Percentiles rank a stretch among this genome's conserved stretches.
Evolutionary conservation across 768 basidiomycete genomes (phyloP).

Genomic region (Leccinellum albellum): DNA sequence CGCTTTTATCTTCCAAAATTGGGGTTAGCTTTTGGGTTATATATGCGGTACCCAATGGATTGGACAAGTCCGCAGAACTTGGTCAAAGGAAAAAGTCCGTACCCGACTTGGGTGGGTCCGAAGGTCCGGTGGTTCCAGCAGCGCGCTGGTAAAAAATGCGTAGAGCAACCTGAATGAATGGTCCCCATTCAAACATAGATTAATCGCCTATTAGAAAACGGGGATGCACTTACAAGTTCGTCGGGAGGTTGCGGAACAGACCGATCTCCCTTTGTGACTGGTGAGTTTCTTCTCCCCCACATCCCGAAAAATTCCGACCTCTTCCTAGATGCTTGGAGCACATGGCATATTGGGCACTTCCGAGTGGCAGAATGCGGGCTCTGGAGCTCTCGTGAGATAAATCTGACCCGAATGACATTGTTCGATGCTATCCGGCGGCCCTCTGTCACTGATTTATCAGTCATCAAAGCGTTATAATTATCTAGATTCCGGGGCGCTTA

Average conservation of each 20-base stretch:
- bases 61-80: neutral
- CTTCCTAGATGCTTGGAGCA: neutral
- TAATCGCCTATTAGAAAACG: too few species aligned
- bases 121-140: too few species aligned
- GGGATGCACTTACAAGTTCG: neutral
- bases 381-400: conserved; percentile 10
- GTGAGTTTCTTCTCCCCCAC: neutral
- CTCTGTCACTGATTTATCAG: neutral
- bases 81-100: too few species aligned
- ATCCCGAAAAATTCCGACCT: conserved; percentile 12
- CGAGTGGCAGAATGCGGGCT: neutral
- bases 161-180: too few species aligned
- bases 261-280: neutral
- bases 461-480: conserved; percentile 1
- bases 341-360: neutral
- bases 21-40: too few species aligned
- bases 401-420: neutral
- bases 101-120: neutral
- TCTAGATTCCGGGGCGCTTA: neutral
- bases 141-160: too few species aligned
- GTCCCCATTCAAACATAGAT: too few species aligned
- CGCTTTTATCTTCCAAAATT: too few species aligned
- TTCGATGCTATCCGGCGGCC: neutral
- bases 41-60: too few species aligned
- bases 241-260: neutral